Base-by-base conservation (phyloP, 805 yeast genomes). In the Wickerhamiella australiensis region DNA sequence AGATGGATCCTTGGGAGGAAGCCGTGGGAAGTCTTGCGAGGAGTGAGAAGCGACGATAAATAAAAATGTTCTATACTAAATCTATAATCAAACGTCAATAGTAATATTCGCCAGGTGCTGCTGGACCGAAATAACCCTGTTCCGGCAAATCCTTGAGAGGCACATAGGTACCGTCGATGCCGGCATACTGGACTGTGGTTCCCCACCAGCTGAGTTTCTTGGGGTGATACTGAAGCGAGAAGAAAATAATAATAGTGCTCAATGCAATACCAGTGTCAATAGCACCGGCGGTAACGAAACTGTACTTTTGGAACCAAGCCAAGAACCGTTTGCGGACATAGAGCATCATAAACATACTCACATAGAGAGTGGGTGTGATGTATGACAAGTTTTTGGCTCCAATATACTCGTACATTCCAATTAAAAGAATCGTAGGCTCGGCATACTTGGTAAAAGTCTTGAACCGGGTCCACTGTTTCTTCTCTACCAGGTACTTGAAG, bases 161-260 rank as follows among this genome's bases (percentile, higher is more conserved):
- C 20, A 41, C 21, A 25, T 41, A 41, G 4, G 29, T 23, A 13
- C 44, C 44, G 38, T 57, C 62, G 8, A 56, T 45, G 9, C 61
- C 61, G 9, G 53, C 52, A 8, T 20, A 44, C 6, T 50, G 35
- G 38, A 60, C 66, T 11, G 52, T 66, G 59, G 48, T 78, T 1
- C 85, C 85, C 85, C 85, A 80, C 85, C 85, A 80, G 26, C 62
- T 52, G 11, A 78, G 49, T 3, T 58, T 52, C 33, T 64, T 64
- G 2, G 68, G 66, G 31, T 74, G 40, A 57, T 69, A 75, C 53
- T 68, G 67, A 7, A 70, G 70, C 1, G 73, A 61, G 57, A 76
- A 75, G 65, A 80, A 79, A 22, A 79, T 74, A 50, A 79, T 62
- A 42, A 77, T 64, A 1, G 76, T 75, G 54, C 77, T 65, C 52